Base-by-base conservation (phyloP, 345 rosid species). In the Nasturtium officinale region DNA sequence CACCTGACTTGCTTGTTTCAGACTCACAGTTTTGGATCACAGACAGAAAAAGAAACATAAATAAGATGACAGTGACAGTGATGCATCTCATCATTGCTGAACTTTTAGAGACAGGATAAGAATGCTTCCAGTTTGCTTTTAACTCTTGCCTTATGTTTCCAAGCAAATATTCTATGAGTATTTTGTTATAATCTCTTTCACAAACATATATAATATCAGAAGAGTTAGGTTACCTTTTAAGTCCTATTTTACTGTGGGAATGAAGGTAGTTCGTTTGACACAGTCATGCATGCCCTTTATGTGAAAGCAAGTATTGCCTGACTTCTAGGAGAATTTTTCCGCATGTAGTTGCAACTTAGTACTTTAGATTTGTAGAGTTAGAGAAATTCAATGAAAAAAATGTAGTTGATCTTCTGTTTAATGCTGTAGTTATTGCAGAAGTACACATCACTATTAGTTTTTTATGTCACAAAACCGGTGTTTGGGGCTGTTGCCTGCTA, bases 241-340 rank as follows among this genome's bases (percentile, higher is more conserved):
- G 42, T 8, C 28, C 60, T 72, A 20, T 40, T 26, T 51, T 13
- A 72, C 5, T 15, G 53, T 13, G 51, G 23, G 53, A 52, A 15
- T 38, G 76, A 20, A 64, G 3, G 21, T 57, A 69, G n/a, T 45
- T 57, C 13, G 16, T 15, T 32, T 9, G 38, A 17, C 32, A 47
- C 51, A 23, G 59, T 45, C 55, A 60, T 70, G 67, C 75, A 71
- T 40, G 45, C 77, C 21, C 66, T 66, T 66, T 74, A 15, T 37
- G 72, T 74, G 78, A 37, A 57, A 66, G 53, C 61, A 65, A 74
- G 72, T n/a, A 65, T 58, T 58, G 61, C 65, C 65, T 56, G 11
- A 45, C 58, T 64, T 64, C 16, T 45, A 65, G 77, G 77, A 64
- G 71, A 32, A 2, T 5, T 35, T 48, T 35, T 35, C 28, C 23